Base-by-base conservation (phyloP, 2,329 filamentous ascomycete species). In the Diplodia seriata region DNA sequence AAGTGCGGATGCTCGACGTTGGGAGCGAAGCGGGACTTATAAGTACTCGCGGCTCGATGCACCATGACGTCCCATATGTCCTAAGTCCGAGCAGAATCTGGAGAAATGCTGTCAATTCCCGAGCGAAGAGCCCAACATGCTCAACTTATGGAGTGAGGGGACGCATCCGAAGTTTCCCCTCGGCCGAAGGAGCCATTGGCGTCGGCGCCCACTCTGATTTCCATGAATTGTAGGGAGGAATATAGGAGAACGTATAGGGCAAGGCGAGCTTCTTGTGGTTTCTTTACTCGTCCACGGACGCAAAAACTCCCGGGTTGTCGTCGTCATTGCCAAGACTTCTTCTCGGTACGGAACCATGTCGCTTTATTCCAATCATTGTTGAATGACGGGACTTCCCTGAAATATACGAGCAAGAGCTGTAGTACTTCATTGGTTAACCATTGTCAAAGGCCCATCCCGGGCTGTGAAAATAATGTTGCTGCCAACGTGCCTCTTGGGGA, bases 151-250 rank as follows among this genome's bases (percentile, higher is more conserved):
- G 15, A 36, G 53, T 36, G 9, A 18, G 18, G 7, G 40, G 15
- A 18, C 18, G 40, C 18, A 36, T n/a, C 55, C 55, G 55, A 59
- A 43, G 55, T 59, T 59, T 43, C 14, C 6, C 55, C 55, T 59
- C 55, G 55, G 55, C 55, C 55, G 55, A 59, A 43, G 15, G 5
- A 36, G 36, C 31, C n/a, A 18, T 40, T 15, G 15, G 15, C 18
- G 40, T 43, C 40, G 40, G 40, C 40, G 40, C 18, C 18, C 15
- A 6, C 15, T 43, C 14, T 43, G 14, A 15, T 15, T 18, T 15
- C 18, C 14, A 14, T 43, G 40, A 7, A 18, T 43, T 43, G 18
- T 43, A 18, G 40, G 7, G 40, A 43, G 18, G 18, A 18, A 6
- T 18, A 11, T 15, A 43, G 40, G 18, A n/a, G 6, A 18, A 26